These are phyloP conservation scores for Triangularia verruculosa DNA, from an alignment of 2,329 filamentous ascomycete species.

Conservation along the genomic window DNA sequence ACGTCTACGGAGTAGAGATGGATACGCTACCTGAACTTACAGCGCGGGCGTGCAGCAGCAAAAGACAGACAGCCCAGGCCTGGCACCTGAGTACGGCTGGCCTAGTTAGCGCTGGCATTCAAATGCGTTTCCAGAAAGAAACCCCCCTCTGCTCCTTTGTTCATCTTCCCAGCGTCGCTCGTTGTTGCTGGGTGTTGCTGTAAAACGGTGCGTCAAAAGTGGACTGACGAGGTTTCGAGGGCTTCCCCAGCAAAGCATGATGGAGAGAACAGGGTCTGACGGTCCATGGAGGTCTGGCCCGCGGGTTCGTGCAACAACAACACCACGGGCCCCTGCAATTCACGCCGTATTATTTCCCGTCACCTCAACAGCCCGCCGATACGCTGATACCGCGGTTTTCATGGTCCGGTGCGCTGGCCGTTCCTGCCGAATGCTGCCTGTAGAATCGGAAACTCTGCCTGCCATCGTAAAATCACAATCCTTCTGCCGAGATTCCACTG, in stretches of 20 bases:
- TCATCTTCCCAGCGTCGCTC: neutral
- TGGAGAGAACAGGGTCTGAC: constrained; percentile 19
- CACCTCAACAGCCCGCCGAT: neutral
- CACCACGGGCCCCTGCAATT: constrained; percentile 11
- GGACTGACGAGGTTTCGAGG: constrained; percentile 14
- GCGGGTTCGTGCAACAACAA: constrained; percentile 4
- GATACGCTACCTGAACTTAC: neutral
- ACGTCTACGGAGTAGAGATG: no score
- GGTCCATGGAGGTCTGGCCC: constrained; percentile 25
- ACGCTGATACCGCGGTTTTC: neutral
- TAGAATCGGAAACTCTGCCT: neutral
- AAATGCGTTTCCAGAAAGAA: neutral
- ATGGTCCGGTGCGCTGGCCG: neutral
- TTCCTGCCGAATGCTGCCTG: neutral
- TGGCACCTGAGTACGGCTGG: neutral
- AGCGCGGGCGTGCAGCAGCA: neutral
- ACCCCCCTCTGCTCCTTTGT: neutral
- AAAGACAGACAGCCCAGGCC: neutral
- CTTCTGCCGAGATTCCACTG: neutral
- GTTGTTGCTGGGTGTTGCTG: neutral
- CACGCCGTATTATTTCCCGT: constrained; percentile 1
- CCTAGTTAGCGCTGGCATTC: neutral
- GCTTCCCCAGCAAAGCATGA: constrained; percentile 15
- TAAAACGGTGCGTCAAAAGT: constrained; percentile 12
- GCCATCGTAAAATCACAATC: neutral